phyloP scores from a whole-genome alignment of 345 rosid species.

The Ceriops decandra region DNA sequence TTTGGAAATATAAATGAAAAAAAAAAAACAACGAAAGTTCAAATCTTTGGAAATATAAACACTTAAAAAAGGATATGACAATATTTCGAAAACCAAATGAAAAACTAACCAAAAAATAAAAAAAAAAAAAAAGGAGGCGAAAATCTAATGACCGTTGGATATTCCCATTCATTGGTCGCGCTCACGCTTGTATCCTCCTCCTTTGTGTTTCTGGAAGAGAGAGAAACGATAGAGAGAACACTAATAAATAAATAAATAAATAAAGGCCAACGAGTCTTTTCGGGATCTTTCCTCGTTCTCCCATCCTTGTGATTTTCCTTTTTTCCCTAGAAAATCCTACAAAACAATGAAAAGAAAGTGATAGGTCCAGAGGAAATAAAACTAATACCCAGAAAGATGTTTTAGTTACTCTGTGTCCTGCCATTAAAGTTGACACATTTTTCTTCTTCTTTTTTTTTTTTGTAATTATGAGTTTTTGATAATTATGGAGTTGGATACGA shows the following conservation, averaged over 20 bases:
- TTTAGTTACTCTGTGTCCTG: too few relatives aligned
- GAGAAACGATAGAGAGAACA: not conserved
- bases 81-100: not conserved
- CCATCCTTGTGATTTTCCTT: not conserved
- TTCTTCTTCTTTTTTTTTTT: not conserved
- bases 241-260: not conserved
- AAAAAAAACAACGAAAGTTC: too few relatives aligned
- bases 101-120: not conserved
- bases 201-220: not conserved
- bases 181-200: not conserved
- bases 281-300: not conserved
- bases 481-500: constrained; percentile 68
- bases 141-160: constrained; percentile 2
- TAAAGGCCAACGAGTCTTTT: not conserved
- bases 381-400: too few relatives aligned
- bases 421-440: too few relatives aligned
- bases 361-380: not conserved
- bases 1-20: too few relatives aligned
- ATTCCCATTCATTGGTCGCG: not conserved
- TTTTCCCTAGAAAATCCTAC: not conserved
- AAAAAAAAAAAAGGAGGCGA: too few relatives aligned
- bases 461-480: not conserved
- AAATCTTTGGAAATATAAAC: too few relatives aligned
- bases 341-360: not conserved
- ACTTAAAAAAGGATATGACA: too few relatives aligned